Conservation (phyloP, 2,329 filamentous ascomycete species). For the Penicillium brevicompactum region DNA sequence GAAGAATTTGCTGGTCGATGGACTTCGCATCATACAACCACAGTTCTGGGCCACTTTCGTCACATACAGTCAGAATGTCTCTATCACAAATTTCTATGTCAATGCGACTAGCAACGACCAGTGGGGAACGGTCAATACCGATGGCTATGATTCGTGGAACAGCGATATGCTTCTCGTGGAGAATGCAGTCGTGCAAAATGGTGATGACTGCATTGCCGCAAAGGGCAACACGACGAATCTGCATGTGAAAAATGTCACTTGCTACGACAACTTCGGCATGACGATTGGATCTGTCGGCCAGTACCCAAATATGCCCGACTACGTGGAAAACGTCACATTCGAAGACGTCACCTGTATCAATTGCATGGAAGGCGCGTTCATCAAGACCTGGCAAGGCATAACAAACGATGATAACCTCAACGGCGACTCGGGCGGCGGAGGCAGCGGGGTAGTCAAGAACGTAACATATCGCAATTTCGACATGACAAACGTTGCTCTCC, state of each 20-base stretch:
- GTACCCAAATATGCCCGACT: constrained; percentile 37
- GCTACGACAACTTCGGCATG: constrained; percentile 41
- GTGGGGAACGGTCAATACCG: constrained; percentile 53
- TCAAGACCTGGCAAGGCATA: constrained; percentile 30
- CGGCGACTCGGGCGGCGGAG: constrained; percentile 26
- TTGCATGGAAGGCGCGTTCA: constrained; percentile 25
- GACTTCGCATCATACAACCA: constrained; percentile 51
- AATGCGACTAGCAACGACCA: constrained; percentile 50
- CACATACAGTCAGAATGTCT: constrained; percentile 53
- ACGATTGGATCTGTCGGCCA: constrained; percentile 46
- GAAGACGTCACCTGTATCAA: constrained; percentile 31
- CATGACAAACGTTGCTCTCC: constrained; percentile 24
- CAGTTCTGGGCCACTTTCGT: constrained; percentile 56
- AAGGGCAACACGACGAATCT: constrained; percentile 47
- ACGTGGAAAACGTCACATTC: constrained; percentile 43
- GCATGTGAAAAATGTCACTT: constrained; percentile 42
- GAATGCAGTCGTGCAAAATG: constrained; percentile 48
- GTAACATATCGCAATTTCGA: constrained; percentile 26
- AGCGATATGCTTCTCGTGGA: constrained; percentile 49
- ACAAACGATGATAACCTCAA: constrained; percentile 20
- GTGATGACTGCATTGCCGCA: constrained; percentile 44
- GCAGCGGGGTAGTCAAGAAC: constrained; percentile 25
- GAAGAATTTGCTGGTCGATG: constrained; percentile 51
- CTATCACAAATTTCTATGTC: constrained; percentile 57
- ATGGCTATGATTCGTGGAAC: constrained; percentile 56